Conservation (phyloP, 208 protist genomes). For the Trypanosoma brucei region DNA sequence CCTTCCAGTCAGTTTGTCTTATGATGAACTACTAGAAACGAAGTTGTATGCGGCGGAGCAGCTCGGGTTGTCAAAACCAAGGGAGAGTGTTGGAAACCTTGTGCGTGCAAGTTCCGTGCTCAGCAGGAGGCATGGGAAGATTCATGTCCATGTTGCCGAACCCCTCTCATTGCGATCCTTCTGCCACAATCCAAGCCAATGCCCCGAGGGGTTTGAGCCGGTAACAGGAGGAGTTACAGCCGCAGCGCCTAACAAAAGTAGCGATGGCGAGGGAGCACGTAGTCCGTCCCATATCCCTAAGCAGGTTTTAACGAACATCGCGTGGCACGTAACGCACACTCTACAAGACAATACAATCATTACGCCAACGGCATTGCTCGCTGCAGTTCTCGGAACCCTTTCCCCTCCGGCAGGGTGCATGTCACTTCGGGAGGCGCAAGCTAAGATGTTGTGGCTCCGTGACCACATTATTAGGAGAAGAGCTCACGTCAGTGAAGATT, state of each 20-base stretch:
- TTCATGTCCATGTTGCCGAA: conserved; percentile 77
- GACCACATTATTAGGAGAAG: conserved; percentile 32
- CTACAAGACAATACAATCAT: conserved; percentile 73
- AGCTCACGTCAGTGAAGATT: conserved; percentile 40
- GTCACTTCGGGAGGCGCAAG: conserved; percentile 6
- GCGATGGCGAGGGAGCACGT: neutral
- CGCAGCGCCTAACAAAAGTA: neutral
- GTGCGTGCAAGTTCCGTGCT: conserved; percentile 48
- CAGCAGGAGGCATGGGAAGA: conserved; percentile 56
- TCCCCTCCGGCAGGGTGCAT: conserved; percentile 10
- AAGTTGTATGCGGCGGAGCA: conserved; percentile 83
- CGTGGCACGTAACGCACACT: conserved; percentile 55
- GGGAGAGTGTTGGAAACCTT: conserved; percentile 75
- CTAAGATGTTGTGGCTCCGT: conserved; percentile 54
- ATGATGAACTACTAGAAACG: conserved; percentile 86
- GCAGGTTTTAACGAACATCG: conserved; percentile 41
- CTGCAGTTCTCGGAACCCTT: conserved; percentile 54
- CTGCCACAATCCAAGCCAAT: conserved; percentile 33
- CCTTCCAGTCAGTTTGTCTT: conserved; percentile 81
- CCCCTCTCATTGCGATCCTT: conserved; percentile 63
- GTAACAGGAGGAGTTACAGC: conserved; percentile 9
- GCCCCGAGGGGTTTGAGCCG: conserved; percentile 35
- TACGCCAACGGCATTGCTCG: conserved; percentile 72
- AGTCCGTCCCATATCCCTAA: conserved; percentile 19
- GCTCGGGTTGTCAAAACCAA: conserved; percentile 78